A percentile compares a stretch with the other conserved stretches of the same genome.
phyloP scores from a whole-genome alignment of 2,329 filamentous ascomycete species.

The Sordariomycetes sp. region DNA sequence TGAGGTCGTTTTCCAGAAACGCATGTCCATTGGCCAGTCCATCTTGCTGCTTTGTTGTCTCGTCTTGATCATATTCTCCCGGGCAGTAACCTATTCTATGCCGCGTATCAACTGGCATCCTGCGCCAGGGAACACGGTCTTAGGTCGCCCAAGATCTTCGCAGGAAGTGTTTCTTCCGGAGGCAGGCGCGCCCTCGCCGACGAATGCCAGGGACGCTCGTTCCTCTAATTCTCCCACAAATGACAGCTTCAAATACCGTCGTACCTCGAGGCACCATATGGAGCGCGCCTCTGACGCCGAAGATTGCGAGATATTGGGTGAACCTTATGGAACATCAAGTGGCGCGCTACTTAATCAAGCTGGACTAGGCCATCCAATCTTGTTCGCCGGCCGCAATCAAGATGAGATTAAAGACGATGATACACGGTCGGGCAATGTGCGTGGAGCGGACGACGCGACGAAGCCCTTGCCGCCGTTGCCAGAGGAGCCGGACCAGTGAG shows the following conservation, averaged over 20 bases:
- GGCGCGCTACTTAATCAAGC: neutral
- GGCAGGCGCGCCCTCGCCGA: neutral
- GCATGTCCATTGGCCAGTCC: conserved; percentile 87
- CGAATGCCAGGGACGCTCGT: neutral
- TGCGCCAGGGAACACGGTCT: neutral
- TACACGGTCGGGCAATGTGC: neutral
- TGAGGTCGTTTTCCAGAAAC: conserved; percentile 75
- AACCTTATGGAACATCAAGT: neutral
- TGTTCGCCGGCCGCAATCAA: neutral
- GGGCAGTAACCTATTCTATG: conserved; percentile 11
- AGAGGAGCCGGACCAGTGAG: conserved; percentile 5
- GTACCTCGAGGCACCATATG: neutral
- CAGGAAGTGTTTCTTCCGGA: neutral
- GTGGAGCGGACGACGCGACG: neutral
- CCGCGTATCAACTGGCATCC: neutral
- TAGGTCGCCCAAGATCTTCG: neutral
- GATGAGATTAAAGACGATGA: neutral
- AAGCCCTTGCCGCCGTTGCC: conserved; percentile 10
- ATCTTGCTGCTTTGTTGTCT: conserved; percentile 78
- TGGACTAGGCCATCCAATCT: neutral
- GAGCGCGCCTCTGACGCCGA: neutral
- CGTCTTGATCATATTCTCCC: conserved; percentile 71
- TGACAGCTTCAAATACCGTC: neutral
- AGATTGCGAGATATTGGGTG: neutral
- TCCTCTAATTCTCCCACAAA: neutral